Evolutionary conservation across 306 rosid genomes (phyloP).

Genomic region (Cucurbita ficifolia): DNA sequence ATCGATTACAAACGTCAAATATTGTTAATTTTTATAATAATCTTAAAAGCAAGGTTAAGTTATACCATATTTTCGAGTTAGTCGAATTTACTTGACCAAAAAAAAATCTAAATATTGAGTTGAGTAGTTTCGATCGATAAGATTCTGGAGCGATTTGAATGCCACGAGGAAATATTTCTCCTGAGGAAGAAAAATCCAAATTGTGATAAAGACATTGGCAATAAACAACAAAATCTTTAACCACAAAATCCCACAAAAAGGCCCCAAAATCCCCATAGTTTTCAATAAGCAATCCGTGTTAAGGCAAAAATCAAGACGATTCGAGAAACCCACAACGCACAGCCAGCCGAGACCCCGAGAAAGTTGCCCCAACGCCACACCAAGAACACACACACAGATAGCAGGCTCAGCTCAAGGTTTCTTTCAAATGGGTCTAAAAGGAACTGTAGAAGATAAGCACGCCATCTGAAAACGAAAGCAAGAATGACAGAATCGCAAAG

Average conservation of each 20-base stretch:
- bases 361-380: background rate
- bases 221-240: background rate
- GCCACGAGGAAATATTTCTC: background rate
- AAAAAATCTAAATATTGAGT: too few relatives aligned
- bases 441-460: background rate
- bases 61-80: too few relatives aligned
- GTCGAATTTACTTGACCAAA: too few relatives aligned
- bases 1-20: too few relatives aligned
- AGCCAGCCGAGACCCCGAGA: background rate
- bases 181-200: background rate
- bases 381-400: background rate
- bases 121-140: too few relatives aligned
- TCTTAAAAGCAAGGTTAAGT: too few relatives aligned
- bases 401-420: background rate
- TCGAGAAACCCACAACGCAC: background rate
- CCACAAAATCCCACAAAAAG: background rate
- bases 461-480: background rate
- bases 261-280: background rate
- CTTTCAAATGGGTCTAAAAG: background rate
- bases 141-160: too few relatives aligned
- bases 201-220: background rate
- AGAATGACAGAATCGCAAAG: background rate
- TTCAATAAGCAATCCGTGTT: background rate
- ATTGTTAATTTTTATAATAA: too few relatives aligned
- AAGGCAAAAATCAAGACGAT: background rate